Percentiles rank a stretch among this genome's conserved stretches.
phyloP scores from a whole-genome alignment of 306 rosid genomes.

The Rubus idaeus region DNA sequence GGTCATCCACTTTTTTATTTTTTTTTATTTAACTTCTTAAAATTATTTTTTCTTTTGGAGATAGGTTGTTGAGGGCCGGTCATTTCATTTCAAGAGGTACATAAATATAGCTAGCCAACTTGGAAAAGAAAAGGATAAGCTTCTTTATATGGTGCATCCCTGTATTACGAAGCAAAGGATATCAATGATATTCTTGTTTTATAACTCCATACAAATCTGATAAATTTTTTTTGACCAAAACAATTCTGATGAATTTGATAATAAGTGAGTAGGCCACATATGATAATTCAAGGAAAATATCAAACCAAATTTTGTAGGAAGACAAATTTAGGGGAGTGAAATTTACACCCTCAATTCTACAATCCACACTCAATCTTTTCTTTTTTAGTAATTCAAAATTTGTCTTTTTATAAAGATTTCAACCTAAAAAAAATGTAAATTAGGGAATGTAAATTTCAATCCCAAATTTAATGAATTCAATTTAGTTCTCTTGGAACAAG shows the following conservation, averaged over 20 bases:
- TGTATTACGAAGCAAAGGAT: not conserved
- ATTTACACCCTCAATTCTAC: too few species aligned
- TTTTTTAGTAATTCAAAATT: too few species aligned
- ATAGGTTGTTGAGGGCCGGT: not conserved
- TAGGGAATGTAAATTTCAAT: too few species aligned
- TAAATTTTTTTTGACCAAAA: not conserved
- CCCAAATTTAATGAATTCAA: not conserved
- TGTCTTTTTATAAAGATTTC: too few species aligned
- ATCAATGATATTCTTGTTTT: not conserved
- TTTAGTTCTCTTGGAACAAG: not conserved
- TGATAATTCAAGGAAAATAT: not conserved
- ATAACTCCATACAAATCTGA: not conserved
- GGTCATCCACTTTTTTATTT: not conserved
- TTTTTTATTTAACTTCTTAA: not conserved
- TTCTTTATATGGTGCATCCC: not conserved
- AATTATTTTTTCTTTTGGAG: not conserved
- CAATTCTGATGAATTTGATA: not conserved
- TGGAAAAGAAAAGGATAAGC: not conserved
- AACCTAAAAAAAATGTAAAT: too few species aligned
- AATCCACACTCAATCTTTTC: too few species aligned
- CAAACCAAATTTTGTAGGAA: not conserved
- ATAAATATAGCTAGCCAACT: not conserved
- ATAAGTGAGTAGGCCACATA: not conserved
- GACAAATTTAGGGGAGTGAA: not conserved
- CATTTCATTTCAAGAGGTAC: not conserved